phyloP scores from a whole-genome alignment of 495 filamentous ascomycete genomes.

The Cladorrhinum samala region DNA sequence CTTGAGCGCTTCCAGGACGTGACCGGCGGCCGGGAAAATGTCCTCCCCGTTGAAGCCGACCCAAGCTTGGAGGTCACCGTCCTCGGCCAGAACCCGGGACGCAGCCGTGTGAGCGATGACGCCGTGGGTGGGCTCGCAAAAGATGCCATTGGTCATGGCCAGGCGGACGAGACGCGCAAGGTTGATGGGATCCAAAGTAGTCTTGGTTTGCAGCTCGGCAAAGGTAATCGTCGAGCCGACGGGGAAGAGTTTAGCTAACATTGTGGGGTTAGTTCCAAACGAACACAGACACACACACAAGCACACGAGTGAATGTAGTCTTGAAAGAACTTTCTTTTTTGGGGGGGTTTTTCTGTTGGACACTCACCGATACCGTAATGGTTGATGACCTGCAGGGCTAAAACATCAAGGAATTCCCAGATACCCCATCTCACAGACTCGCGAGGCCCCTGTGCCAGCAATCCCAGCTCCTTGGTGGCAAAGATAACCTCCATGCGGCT shows the following conservation, averaged over 20 bases:
- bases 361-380: constrained; percentile 36
- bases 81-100: constrained; percentile 40
- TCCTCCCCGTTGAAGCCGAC: constrained; percentile 48
- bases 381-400: constrained; percentile 34
- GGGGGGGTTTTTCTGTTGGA: no score
- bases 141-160: constrained; percentile 52
- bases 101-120: constrained; percentile 49
- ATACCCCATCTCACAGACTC: constrained; percentile 36
- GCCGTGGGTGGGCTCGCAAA: constrained; percentile 45
- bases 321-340: no score
- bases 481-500: constrained; percentile 34
- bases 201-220: constrained; percentile 35
- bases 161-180: constrained; percentile 49
- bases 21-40: constrained; percentile 40
- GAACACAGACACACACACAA: background rate
- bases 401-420: constrained; percentile 39
- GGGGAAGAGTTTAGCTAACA: constrained; percentile 35
- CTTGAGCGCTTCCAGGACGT: constrained; percentile 33
- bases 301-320: no score
- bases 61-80: constrained; percentile 41
- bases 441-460: constrained; percentile 38
- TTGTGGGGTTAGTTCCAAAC: constrained; percentile 4
- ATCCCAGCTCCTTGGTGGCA: constrained; percentile 32
- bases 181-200: constrained; percentile 37
- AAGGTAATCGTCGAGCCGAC: constrained; percentile 36